phyloP scores from a whole-genome alignment of 371 early-diverging fungal species.

The Circinella umbellata region DNA sequence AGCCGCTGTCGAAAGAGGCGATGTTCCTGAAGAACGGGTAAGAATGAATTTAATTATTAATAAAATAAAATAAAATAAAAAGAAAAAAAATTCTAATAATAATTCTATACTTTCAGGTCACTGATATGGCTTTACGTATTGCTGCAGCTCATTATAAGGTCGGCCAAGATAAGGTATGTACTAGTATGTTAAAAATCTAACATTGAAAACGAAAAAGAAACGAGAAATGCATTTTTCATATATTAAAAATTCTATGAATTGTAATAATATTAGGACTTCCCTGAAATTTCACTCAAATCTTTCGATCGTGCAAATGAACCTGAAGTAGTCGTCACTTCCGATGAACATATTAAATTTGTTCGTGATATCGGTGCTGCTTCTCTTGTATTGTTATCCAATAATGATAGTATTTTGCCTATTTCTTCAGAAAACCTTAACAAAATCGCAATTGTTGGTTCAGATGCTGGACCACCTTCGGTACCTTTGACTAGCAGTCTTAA shows the following conservation, averaged over 20 bases:
- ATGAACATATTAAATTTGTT: constrained; percentile 42
- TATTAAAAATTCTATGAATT: constrained; percentile 19
- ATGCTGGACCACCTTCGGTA: constrained; percentile 36
- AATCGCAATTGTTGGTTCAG: constrained; percentile 58
- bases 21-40: constrained; percentile 35
- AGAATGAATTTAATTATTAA: background rate
- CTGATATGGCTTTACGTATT: constrained; percentile 63
- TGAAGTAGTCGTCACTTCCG: constrained; percentile 43
- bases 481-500: constrained; percentile 19
- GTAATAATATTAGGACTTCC: constrained; percentile 34
- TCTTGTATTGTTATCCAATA: constrained; percentile 53
- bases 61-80: background rate
- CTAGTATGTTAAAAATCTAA: no score
- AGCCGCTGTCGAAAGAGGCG: constrained; percentile 28
- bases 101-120: constrained; percentile 13
- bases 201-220: no score
- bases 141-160: constrained; percentile 57
- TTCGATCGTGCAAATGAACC: constrained; percentile 27
- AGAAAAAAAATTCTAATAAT: background rate
- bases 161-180: background rate
- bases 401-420: constrained; percentile 43
- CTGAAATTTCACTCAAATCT: constrained; percentile 36
- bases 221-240: no score
- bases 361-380: constrained; percentile 57
- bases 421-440: constrained; percentile 20